Evolutionary conservation across 1,139 yeast species (phyloP).

Genomic region (Candida albicans): DNA sequence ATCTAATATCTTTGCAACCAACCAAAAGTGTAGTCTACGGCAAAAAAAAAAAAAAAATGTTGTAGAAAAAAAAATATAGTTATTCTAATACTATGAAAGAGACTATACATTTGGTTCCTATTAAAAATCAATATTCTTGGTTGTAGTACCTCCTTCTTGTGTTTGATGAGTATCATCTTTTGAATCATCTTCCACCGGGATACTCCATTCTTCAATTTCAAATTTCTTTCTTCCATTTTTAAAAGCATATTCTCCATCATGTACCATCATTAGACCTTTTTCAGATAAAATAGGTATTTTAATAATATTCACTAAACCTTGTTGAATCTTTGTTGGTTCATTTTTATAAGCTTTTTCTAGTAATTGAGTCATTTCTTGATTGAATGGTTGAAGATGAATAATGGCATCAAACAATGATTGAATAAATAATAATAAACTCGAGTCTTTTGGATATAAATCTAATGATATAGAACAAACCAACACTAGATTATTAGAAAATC

Average conservation of each 20-base stretch:
- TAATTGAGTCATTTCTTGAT: conserved; percentile 66
- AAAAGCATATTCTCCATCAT: conserved; percentile 79
- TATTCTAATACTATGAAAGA: no score
- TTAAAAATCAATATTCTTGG: conserved; percentile 39
- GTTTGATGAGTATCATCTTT: conserved; percentile 29
- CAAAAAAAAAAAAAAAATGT: conserved; percentile 2
- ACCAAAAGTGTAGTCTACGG: background rate
- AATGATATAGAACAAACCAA: conserved; percentile 57
- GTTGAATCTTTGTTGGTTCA: conserved; percentile 76
- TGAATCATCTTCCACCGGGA: conserved; percentile 83
- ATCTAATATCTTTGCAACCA: conserved; percentile 11
- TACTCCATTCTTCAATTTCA: conserved; percentile 90
- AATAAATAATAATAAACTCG: conserved; percentile 49
- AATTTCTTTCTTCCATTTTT: conserved; percentile 80
- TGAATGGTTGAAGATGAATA: conserved; percentile 78
- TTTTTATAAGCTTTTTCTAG: conserved; percentile 68
- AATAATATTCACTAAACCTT: conserved; percentile 77
- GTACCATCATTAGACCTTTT: conserved; percentile 75
- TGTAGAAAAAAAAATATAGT: background rate
- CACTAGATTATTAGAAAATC: conserved; percentile 46
- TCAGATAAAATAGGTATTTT: conserved; percentile 75
- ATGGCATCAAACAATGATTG: conserved; percentile 70
- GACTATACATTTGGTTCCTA: background rate
- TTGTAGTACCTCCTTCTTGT: conserved; percentile 28
- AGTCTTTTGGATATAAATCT: conserved; percentile 63